phyloP scores from a whole-genome alignment of 768 basidiomycete genomes.

The Termitomyces sp. region DNA sequence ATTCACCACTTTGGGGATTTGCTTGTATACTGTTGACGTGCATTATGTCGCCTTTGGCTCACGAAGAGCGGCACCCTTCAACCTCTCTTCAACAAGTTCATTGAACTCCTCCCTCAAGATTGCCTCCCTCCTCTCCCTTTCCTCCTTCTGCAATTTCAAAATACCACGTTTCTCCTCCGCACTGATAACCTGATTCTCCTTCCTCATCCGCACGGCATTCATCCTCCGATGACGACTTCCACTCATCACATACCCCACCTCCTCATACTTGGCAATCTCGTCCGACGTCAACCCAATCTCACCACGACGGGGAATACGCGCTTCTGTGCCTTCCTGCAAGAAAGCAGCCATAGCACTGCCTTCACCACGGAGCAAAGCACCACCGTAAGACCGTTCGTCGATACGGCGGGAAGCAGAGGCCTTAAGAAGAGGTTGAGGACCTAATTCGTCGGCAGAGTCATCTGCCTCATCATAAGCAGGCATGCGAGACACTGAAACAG shows the following conservation, averaged over 20 bases:
- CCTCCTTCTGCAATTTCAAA: slow-evolving; percentile 90
- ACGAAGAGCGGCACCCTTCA: slow-evolving; percentile 39
- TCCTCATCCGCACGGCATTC: slow-evolving; percentile 98
- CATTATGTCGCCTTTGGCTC: slow-evolving; percentile 7
- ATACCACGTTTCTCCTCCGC: slow-evolving; percentile 98
- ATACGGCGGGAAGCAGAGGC: slow-evolving; percentile 35
- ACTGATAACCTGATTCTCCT: slow-evolving; percentile 99
- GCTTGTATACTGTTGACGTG: not conserved
- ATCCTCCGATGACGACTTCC: slow-evolving; percentile 92
- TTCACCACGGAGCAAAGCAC: slow-evolving; percentile 89
- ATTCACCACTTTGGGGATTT: not conserved
- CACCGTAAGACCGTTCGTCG: slow-evolving; percentile 85
- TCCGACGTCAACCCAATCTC: slow-evolving; percentile 92
- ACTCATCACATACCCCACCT: slow-evolving; percentile 96
- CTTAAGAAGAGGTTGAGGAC: slow-evolving; percentile 64
- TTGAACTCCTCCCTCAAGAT: slow-evolving; percentile 88
- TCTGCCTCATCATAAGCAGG: slow-evolving; percentile 30
- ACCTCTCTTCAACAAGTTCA: slow-evolving; percentile 71
- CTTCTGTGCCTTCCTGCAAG: slow-evolving; percentile 75
- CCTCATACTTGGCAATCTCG: slow-evolving; percentile 84
- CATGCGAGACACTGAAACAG: slow-evolving; percentile 14
- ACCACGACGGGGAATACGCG: slow-evolving; percentile 96
- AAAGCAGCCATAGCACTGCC: slow-evolving; percentile 98
- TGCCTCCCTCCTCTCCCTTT: slow-evolving; percentile 85
- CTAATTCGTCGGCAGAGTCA: slow-evolving; percentile 58